phyloP scores from a whole-genome alignment of 306 rosid genomes.

The Albizia julibrissin region DNA sequence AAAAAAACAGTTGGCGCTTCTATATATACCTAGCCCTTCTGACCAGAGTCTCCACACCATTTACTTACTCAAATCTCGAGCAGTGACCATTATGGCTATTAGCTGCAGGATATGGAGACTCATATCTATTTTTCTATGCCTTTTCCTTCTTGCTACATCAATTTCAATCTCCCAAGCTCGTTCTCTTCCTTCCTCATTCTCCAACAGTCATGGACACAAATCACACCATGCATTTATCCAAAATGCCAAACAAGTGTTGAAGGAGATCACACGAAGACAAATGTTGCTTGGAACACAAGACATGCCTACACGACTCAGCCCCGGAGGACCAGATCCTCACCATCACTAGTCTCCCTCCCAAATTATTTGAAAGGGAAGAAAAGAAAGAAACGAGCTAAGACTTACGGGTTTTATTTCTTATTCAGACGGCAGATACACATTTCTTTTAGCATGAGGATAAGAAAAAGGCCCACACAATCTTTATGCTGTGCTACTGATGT shows the following conservation, averaged over 20 bases:
- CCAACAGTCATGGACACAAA: not conserved
- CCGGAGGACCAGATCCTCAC: slow-evolving; percentile 44
- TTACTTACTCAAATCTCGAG: not conserved
- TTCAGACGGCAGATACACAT: not conserved
- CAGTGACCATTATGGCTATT: not conserved
- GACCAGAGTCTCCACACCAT: slow-evolving; percentile 8
- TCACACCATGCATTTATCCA: not conserved
- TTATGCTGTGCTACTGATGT: not conserved
- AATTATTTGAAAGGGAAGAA: not conserved
- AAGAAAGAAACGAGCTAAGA: not conserved
- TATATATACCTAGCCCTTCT: slow-evolving; percentile 21
- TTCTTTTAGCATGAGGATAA: not conserved
- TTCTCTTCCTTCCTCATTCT: slow-evolving; percentile 26
- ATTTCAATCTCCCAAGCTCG: slow-evolving; percentile 19
- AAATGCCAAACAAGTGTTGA: slow-evolving; percentile 29
- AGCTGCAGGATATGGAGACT: not conserved
- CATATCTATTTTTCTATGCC: not conserved
- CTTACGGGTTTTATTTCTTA: not conserved
- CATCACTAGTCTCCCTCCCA: slow-evolving; percentile 37
- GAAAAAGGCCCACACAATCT: slow-evolving; percentile 1
- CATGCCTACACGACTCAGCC: slow-evolving; percentile 32
- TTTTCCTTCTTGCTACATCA: slow-evolving; percentile 29
- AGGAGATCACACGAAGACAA: slow-evolving; percentile 37
- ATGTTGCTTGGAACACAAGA: slow-evolving; percentile 13
- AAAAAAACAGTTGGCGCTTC: not conserved